Evolutionary conservation across 495 filamentous ascomycete genomes (phyloP), one percentile per base, ranked within the genome.

Genomic region (Neurospora discreta): DNA sequence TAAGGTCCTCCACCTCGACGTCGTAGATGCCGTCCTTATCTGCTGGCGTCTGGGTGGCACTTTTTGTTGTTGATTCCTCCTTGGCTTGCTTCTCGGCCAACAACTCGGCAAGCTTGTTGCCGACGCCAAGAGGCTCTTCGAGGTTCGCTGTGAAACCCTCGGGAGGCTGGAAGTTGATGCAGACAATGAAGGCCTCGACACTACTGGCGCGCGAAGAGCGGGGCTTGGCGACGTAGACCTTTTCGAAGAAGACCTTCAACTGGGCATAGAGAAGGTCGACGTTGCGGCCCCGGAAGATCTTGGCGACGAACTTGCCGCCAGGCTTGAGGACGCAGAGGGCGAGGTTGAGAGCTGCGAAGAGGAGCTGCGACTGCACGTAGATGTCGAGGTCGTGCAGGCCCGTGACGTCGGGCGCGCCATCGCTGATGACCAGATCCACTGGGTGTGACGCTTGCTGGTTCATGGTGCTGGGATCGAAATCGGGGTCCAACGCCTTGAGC

Each of bases 321-420:
- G 93, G 93, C 33, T 91, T 90, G 46, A 99, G 87, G 41, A 98
- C 93, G 78, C 93, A 95, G 11, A 97, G 85, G 10, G 95, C 92
- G 3, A 99, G 89, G 78, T 97, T 97, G 18, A 99, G 86, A 0
- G 95, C 95, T 3, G 94, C 91, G 79, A 94, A 97, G 69, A 99
- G 90, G 23, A 99, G 88, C 81, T 98, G 95, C 4, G 92, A 93
- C 81, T 99, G 95, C 20, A 99, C 91, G 80, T 98, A 98, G 76
- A 98, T 98, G 80, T 99, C 95, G 9, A 99, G 86, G 81, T 99
- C 95, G 79, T 99, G 95, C 4, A 99, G 84, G 30, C 95, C 95
- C 0, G 95, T 99, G 43, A 98, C 96, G 78, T 99, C 95, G 9
- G 95, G 95, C 1, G 95, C 95, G 43, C 95, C 95, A 75, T 99